These are phyloP conservation scores for Fusarium continuum DNA, from an alignment of 2,329 filamentous ascomycete species.

Conservation along the genomic window DNA sequence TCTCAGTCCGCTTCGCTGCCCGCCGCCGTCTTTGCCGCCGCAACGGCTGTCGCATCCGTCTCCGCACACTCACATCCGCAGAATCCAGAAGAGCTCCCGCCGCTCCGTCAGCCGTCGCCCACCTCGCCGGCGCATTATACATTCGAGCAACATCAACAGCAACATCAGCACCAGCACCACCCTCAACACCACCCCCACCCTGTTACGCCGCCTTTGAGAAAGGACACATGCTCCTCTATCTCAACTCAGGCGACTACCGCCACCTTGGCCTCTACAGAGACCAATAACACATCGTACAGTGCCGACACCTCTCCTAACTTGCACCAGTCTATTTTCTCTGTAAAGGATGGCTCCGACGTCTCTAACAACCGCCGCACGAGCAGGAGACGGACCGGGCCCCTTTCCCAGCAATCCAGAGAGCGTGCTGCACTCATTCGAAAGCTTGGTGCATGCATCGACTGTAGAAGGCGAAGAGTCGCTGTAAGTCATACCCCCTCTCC, in stretches of 20 bases:
- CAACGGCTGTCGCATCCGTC: conserved; percentile 35
- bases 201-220: conserved; percentile 49
- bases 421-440: conserved; percentile 68
- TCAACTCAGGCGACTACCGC: conserved; percentile 61
- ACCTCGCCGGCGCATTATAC: conserved; percentile 42
- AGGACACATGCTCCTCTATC: conserved; percentile 63
- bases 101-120: conserved; percentile 42
- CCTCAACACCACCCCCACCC: conserved; percentile 44
- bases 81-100: conserved; percentile 43
- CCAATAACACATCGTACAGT: conserved; percentile 61
- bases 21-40: conserved; percentile 36
- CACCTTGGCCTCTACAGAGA: conserved; percentile 56
- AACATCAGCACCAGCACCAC: conserved; percentile 35
- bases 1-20: conserved; percentile 42
- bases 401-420: conserved; percentile 66
- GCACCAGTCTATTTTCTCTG: conserved; percentile 63
- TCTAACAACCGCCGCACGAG: conserved; percentile 63
- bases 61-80: conserved; percentile 33
- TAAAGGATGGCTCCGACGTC: conserved; percentile 64
- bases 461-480: conserved; percentile 65
- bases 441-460: conserved; percentile 66
- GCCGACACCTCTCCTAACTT: conserved; percentile 61
- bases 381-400: conserved; percentile 66
- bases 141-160: conserved; percentile 43
- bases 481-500: conserved; percentile 53